phyloP scores from a whole-genome alignment of 805 yeast species.

The Yarrowia sp. region DNA sequence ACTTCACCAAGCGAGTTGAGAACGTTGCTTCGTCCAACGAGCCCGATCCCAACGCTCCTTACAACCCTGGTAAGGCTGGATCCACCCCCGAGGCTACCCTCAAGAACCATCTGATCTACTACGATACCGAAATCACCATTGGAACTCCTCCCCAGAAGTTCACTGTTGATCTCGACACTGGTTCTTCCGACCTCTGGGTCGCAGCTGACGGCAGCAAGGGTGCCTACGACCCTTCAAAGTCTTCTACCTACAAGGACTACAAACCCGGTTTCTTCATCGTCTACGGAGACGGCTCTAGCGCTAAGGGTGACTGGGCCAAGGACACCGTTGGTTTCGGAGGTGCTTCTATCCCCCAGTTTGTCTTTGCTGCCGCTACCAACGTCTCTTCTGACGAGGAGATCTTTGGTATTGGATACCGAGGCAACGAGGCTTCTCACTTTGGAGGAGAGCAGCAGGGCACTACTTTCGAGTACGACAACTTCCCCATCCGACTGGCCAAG shows the following conservation, averaged over 20 bases:
- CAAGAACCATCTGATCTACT: conserved; percentile 14
- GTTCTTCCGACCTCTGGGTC: conserved; percentile 74
- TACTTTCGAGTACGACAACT: conserved; percentile 44
- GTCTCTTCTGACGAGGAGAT: conserved; percentile 37
- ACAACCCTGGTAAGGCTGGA: conserved; percentile 7
- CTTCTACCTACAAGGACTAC: conserved; percentile 44
- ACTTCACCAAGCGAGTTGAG: conserved; percentile 3
- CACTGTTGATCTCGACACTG: conserved; percentile 67
- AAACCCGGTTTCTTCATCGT: conserved; percentile 44
- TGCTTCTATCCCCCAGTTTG: conserved; percentile 52
- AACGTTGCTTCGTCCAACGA: background rate
- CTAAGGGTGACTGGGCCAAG: conserved; percentile 62
- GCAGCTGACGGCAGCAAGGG: conserved; percentile 25
- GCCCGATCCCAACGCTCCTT: conserved; percentile 10
- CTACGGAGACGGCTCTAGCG: conserved; percentile 51
- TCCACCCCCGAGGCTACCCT: conserved; percentile 1
- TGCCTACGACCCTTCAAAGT: conserved; percentile 37
- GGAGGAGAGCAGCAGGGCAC: background rate
- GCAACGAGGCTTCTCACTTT: conserved; percentile 4
- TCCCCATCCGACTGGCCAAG: conserved; percentile 49
- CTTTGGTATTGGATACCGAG: conserved; percentile 43
- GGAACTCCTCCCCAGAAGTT: conserved; percentile 66
- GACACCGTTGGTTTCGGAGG: conserved; percentile 63
- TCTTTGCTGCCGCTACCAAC: conserved; percentile 41
- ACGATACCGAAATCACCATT: conserved; percentile 45